Conservation (phyloP, 2,329 filamentous ascomycete species). For the Hysterium pulicare region DNA sequence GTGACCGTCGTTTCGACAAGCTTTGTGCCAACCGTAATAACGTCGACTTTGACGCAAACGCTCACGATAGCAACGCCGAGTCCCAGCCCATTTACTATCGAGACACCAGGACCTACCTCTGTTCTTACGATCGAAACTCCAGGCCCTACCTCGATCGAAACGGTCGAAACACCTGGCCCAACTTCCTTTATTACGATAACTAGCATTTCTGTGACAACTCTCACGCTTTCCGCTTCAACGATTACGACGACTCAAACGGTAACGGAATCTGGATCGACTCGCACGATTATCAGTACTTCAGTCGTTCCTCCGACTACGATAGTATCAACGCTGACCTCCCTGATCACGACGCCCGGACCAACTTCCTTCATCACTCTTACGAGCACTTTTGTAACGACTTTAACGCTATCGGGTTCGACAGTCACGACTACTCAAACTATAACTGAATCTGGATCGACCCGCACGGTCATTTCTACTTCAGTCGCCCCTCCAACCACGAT, state of each 20-base stretch:
- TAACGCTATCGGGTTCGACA: background rate
- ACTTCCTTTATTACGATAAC: background rate
- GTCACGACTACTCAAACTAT: background rate
- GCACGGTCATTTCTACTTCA: background rate
- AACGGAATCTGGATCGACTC: background rate
- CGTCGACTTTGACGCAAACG: background rate
- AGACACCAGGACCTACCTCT: background rate
- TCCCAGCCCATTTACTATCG: background rate
- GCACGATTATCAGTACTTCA: background rate
- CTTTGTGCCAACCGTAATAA: background rate
- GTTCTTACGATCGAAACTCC: background rate
- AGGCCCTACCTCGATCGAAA: background rate
- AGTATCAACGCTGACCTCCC: background rate
- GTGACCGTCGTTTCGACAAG: background rate
- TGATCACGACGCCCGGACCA: background rate
- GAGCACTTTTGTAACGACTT: constrained; percentile 2
- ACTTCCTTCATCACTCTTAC: background rate
- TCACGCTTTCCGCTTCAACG: background rate
- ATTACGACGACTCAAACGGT: background rate
- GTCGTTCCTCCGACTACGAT: background rate
- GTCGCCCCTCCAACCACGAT: background rate
- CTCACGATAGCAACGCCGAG: background rate
- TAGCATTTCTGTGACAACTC: constrained; percentile 2
- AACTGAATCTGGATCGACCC: background rate
- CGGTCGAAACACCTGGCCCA: background rate